These are phyloP conservation scores for Pyracantha coccinea DNA, from an alignment of 331 rosid genomes.

Conservation along the genomic window DNA sequence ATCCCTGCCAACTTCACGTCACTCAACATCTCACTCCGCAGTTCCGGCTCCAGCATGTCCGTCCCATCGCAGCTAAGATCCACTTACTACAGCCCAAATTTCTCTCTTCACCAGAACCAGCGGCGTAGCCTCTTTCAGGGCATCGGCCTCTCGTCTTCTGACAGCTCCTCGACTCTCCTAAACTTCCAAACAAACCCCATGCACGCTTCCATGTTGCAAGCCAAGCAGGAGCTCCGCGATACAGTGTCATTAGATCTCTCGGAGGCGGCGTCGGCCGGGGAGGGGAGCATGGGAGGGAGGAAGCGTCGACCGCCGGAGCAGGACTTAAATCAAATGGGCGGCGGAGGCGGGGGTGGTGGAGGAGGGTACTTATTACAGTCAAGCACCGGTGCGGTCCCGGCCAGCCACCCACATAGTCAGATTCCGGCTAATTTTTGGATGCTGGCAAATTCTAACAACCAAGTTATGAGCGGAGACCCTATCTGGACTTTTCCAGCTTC, in stretches of 20 bases:
- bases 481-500: constrained; percentile 75
- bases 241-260: constrained; percentile 49
- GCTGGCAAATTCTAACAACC: constrained; percentile 68
- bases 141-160: constrained; percentile 41
- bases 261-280: constrained; percentile 20
- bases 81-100: constrained; percentile 85
- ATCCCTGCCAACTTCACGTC: constrained; percentile 98
- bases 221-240: constrained; percentile 69
- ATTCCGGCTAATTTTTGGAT: constrained; percentile 89
- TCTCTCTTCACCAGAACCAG: constrained; percentile 45
- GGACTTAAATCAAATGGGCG: constrained; percentile 52
- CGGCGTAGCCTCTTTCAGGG: constrained; percentile 47
- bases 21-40: constrained; percentile 73
- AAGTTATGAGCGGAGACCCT: constrained; percentile 75
- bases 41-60: constrained; percentile 96
- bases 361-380: constrained; percentile 57
- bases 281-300: constrained; percentile 44
- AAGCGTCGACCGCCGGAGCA: constrained; percentile 47
- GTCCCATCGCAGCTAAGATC: constrained; percentile 82
- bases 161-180: constrained; percentile 40
- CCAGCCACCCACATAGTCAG: constrained; percentile 61
- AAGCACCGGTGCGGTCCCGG: constrained; percentile 53
- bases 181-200: constrained; percentile 59
- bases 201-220: constrained; percentile 43
- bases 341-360: too few species aligned